Evolutionary conservation across 306 rosid species (phyloP).

Genomic region (Gleditsia sinensis): DNA sequence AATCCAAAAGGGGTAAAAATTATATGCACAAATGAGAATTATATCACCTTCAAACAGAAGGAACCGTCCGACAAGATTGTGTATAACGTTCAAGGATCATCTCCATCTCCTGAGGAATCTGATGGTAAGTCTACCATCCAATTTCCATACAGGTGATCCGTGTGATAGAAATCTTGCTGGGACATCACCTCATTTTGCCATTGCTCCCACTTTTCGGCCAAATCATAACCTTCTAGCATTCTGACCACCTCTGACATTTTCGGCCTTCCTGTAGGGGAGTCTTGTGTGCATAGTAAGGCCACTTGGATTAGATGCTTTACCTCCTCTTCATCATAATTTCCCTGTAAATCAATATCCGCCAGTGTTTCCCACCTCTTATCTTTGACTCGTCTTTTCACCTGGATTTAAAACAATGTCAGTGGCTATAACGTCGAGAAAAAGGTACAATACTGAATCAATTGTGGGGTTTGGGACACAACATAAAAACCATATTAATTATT

Average conservation of each 20-base stretch:
- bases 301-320: conserved; percentile 69
- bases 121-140: conserved; percentile 56
- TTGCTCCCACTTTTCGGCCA: no score
- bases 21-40: conserved; percentile 43
- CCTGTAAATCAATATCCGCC: conserved; percentile 57
- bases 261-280: conserved; percentile 52
- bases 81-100: conserved; percentile 32
- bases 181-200: conserved; percentile 61
- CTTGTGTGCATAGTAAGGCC: conserved; percentile 65
- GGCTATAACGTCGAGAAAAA: no score
- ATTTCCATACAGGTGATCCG: conserved; percentile 24
- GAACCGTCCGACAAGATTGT: no score
- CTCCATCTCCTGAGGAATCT: conserved; percentile 53
- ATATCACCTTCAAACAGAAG: conserved; percentile 23
- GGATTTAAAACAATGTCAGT: conserved; percentile 20
- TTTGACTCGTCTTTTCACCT: conserved; percentile 63
- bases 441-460: no score
- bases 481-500: no score
- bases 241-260: no score
- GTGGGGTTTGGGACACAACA: no score
- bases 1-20: background rate
- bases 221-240: no score
- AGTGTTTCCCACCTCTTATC: conserved; percentile 55
- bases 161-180: conserved; percentile 41
- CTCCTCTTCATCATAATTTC: no score